Evolutionary conservation across 2,329 filamentous ascomycete species (phyloP).

Genomic region (Cladophialophora exuberans): DNA sequence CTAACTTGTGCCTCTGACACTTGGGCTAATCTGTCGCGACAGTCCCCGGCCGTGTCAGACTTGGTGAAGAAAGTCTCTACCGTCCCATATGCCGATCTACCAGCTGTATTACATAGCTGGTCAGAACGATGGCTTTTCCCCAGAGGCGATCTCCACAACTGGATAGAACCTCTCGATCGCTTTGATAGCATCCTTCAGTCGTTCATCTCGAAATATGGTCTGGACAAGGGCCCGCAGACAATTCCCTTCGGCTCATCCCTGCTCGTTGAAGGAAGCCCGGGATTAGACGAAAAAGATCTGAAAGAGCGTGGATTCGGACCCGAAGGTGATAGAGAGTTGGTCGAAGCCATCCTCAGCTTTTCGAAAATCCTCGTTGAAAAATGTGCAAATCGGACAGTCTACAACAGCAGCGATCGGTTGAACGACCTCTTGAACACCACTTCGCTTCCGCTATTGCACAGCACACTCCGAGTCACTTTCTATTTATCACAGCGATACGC

Average conservation of each 20-base stretch:
- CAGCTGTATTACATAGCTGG: constrained; percentile 75
- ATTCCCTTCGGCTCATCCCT: constrained; percentile 72
- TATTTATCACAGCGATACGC: constrained; percentile 85
- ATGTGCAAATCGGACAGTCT: constrained; percentile 94
- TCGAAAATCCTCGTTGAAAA: constrained; percentile 87
- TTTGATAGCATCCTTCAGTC: constrained; percentile 87
- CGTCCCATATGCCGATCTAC: constrained; percentile 74
- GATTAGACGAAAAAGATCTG: constrained; percentile 52
- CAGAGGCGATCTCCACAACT: constrained; percentile 94
- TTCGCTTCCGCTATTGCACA: constrained; percentile 75
- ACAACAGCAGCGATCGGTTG: constrained; percentile 87
- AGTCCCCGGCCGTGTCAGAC: constrained; percentile 86
- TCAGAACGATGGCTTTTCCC: constrained; percentile 93
- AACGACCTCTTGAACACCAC: constrained; percentile 89
- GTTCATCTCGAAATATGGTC: constrained; percentile 77
- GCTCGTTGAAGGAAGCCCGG: constrained; percentile 60
- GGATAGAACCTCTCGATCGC: constrained; percentile 91
- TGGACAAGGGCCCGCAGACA: constrained; percentile 78
- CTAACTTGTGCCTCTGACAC: constrained; percentile 15
- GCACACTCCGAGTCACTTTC: constrained; percentile 77
- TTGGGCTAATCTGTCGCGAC: constrained; percentile 35
- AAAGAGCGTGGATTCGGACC: constrained; percentile 64
- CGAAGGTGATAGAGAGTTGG: constrained; percentile 78
- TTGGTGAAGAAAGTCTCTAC: constrained; percentile 74
- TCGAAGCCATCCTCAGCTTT: constrained; percentile 81